Evolutionary conservation across 192 early-diverging fungal species (phyloP).

Genomic region (Umbelopsis vinacea): DNA sequence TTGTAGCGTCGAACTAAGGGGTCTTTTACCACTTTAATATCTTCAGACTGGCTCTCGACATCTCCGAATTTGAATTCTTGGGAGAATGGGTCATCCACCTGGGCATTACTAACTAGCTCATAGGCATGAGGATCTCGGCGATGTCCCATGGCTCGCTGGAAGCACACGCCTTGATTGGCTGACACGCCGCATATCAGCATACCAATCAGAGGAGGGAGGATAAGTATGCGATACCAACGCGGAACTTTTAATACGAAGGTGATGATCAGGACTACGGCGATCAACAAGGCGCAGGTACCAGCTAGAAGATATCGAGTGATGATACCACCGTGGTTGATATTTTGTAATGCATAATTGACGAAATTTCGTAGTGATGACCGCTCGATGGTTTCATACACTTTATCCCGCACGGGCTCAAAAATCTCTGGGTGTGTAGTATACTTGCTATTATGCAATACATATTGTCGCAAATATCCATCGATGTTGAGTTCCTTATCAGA

Average conservation of each 20-base stretch:
- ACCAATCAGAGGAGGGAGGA: neutral
- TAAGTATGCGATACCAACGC: conserved; percentile 25
- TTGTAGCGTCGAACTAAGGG: conserved; percentile 8
- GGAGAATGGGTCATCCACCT: neutral
- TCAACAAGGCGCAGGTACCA: neutral
- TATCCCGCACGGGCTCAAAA: conserved; percentile 15
- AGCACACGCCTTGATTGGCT: conserved; percentile 18
- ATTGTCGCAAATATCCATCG: neutral
- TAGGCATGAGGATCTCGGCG: conserved; percentile 3
- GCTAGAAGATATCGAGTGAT: conserved; percentile 1
- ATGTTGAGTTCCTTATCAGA: conserved; percentile 28
- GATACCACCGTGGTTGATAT: conserved; percentile 19
- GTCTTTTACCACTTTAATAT: conserved; percentile 3
- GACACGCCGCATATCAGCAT: neutral
- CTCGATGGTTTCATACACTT: conserved; percentile 23
- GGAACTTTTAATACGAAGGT: conserved; percentile 19
- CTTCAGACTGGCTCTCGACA: neutral
- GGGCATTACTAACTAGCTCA: neutral
- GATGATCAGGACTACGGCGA: conserved; percentile 1
- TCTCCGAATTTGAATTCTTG: neutral
- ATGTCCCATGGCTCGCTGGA: neutral
- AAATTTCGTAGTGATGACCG: conserved; percentile 16
- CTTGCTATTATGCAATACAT: conserved; percentile 2
- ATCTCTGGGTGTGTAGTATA: conserved; percentile 26
- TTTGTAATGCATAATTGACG: conserved; percentile 17